Evolutionary conservation across 495 filamentous ascomycete genomes (phyloP), one percentile per base, ranked within the genome.

Genomic region (Tuber umbilicatum): DNA sequence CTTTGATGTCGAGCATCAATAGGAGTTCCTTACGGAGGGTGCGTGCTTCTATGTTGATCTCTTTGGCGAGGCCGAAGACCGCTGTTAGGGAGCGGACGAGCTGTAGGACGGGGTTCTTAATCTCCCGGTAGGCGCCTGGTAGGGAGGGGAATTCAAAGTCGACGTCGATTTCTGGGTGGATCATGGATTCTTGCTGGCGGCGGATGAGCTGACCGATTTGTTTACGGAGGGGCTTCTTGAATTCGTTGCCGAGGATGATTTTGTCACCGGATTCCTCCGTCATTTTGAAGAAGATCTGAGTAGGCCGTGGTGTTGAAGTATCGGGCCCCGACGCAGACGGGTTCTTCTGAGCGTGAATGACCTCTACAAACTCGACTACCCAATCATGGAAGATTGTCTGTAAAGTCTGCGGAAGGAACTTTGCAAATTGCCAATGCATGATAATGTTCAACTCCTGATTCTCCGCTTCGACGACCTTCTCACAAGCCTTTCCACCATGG

Each of bases 341-440:
- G 75, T 83, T 31, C 85, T 85, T 12, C 91, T 92, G 12, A 87
- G 88, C 83, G 81, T 97, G 93, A 94, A 99, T 97, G 70, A 97
- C 86, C 78, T 97, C 91, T 78, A 98, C 92, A 84, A 97, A 97
- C 83, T 97, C 94, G 68, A 97, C 88, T 23, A 97, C 87, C 91
- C 93, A 97, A 80, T 97, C 90, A 78, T 94, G 89, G 87, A 99
- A 98, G 73, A 91, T 88, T 31, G 89, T 87, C 80, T 97, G 93
- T 79, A 98, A 89, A 23, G 90, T 88, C 10, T 86, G 76, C 2
- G 95, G 95, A 12, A 99, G 85, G 85, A 97, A 97, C 9, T 92
- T 93, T 73, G 87, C 91, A 75, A 98, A 90, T 83, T 98, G 96
- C 96, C 96, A 99, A 82, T 97, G 92, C 95, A 98, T 97, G 82